Percentiles rank a stretch among this genome's conserved stretches.
These are phyloP conservation scores for Beauveria pseudobassiana DNA, from an alignment of 2,329 filamentous ascomycete species.

Conservation along the genomic window DNA sequence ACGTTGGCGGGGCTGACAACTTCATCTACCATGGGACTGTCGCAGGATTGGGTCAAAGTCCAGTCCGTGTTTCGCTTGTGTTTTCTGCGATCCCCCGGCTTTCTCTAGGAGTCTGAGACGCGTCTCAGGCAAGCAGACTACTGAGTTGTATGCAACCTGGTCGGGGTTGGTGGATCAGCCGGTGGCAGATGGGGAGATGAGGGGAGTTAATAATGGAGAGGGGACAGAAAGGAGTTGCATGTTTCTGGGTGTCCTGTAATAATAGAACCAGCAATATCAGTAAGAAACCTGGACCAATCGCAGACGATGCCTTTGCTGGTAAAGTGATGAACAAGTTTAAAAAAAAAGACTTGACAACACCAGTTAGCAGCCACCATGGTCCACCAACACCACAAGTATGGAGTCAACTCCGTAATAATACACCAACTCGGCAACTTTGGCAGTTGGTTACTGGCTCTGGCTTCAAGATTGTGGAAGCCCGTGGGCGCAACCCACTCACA, in stretches of 20 bases:
- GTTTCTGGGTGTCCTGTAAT: neutral
- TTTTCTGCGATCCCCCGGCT: neutral
- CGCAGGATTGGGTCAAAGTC: constrained; percentile 2
- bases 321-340: neutral
- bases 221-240: neutral
- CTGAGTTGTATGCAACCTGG: neutral
- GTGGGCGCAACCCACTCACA: neutral
- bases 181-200: constrained; percentile 1
- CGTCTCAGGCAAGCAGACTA: neutral
- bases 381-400: constrained; percentile 5
- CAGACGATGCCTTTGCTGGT: neutral
- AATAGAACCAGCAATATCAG: no score
- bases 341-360: neutral
- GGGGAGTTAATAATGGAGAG: neutral
- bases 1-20: constrained; percentile 2
- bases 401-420: constrained; percentile 1
- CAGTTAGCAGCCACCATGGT: neutral
- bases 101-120: neutral
- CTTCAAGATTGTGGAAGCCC: neutral
- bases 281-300: neutral
- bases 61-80: constrained; percentile 7
- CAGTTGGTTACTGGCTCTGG: neutral
- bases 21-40: neutral
- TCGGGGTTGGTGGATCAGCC: neutral
- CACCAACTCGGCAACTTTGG: neutral